Conservation (phyloP, 1,139 yeast genomes). For the Geotrichum restrictum region DNA sequence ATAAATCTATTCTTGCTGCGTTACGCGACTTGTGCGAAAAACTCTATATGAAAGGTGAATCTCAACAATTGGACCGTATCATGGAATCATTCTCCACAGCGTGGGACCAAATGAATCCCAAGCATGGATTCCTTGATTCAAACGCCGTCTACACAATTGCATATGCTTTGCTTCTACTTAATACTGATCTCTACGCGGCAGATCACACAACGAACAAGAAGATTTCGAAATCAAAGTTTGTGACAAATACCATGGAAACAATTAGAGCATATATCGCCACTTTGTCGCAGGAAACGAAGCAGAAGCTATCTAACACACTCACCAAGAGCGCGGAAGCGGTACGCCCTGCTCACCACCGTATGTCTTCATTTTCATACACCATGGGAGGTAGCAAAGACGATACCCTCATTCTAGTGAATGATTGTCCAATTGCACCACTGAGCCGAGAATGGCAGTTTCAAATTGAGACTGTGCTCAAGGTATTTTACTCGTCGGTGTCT, state of each 20-base stretch:
- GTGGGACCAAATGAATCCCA: constrained; percentile 53
- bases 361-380: constrained; percentile 20
- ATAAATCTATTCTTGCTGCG: constrained; percentile 43
- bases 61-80: constrained; percentile 74
- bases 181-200: constrained; percentile 43
- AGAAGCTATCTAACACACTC: neutral
- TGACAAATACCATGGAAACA: constrained; percentile 32
- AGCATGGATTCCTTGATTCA: constrained; percentile 49
- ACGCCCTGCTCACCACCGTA: constrained; percentile 15
- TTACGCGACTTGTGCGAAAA: constrained; percentile 60
- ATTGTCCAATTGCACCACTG: constrained; percentile 24
- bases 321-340: constrained; percentile 1
- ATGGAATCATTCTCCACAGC: constrained; percentile 64
- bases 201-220: constrained; percentile 37
- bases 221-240: constrained; percentile 37
- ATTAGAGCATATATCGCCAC: constrained; percentile 22
- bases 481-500: constrained; percentile 31
- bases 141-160: constrained; percentile 69
- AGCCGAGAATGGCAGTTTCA: constrained; percentile 33
- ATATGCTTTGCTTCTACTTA: constrained; percentile 66
- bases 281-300: neutral
- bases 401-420: constrained; percentile 28
- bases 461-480: constrained; percentile 30
- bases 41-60: constrained; percentile 72
- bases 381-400: constrained; percentile 22